phyloP scores from a whole-genome alignment of 2,329 filamentous ascomycete genomes.

The Aspergillus niger region DNA sequence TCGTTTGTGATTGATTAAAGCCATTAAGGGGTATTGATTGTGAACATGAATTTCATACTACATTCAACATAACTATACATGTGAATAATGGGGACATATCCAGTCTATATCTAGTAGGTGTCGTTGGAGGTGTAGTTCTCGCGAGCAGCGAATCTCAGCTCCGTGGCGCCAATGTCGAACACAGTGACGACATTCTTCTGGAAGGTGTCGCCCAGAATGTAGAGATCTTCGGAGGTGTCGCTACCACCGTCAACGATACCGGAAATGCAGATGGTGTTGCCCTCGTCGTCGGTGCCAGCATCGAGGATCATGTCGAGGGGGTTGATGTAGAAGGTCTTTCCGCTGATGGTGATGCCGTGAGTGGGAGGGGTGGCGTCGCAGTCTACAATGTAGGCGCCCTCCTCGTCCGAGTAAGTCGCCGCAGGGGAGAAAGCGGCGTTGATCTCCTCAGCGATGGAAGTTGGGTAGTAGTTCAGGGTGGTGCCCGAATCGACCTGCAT shows the following conservation, averaged over 20 bases:
- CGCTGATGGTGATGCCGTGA: conserved; percentile 46
- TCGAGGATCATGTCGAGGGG: conserved; percentile 32
- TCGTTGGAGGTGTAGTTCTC: conserved; percentile 9
- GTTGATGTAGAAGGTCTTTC: conserved; percentile 34
- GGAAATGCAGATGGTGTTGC: conserved; percentile 19
- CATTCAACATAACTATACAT: background rate
- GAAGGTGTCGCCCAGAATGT: conserved; percentile 46
- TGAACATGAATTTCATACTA: too few relatives aligned
- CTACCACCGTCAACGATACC: conserved; percentile 20
- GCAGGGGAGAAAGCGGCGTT: conserved; percentile 46
- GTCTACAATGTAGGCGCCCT: conserved; percentile 42
- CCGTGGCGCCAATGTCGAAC: conserved; percentile 51
- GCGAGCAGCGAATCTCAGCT: conserved; percentile 36
- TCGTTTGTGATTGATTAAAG: background rate
- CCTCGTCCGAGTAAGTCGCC: conserved; percentile 33
- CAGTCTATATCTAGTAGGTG: background rate
- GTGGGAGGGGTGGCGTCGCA: conserved; percentile 46
- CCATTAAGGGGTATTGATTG: too few relatives aligned
- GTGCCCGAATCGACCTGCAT: conserved; percentile 28
- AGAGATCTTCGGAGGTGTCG: conserved; percentile 16
- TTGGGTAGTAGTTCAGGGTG: conserved; percentile 39
- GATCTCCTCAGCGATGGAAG: conserved; percentile 38
- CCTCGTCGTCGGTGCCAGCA: conserved; percentile 18
- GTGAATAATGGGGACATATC: background rate
- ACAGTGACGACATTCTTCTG: conserved; percentile 53